A percentile compares a stretch with the other conserved stretches of the same genome.
phyloP scores from a whole-genome alignment of 2,329 filamentous ascomycete species.

The Calonectria pseudoreteaudii region DNA sequence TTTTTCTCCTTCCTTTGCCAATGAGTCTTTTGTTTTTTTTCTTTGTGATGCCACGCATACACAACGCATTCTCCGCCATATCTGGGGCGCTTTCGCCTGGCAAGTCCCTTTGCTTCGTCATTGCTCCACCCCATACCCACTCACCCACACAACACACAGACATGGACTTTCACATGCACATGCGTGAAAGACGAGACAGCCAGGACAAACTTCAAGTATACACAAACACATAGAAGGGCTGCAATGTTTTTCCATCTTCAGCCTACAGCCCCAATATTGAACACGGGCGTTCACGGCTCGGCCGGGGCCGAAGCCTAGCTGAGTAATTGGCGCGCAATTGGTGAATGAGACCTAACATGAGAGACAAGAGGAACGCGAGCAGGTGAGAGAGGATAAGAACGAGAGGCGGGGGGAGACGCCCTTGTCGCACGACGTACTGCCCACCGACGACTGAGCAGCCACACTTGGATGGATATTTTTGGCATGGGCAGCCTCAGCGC shows the following conservation, averaged over 20 bases:
- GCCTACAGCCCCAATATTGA: background rate
- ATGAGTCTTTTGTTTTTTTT: background rate
- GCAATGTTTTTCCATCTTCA: background rate
- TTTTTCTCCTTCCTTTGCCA: background rate
- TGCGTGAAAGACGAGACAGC: background rate
- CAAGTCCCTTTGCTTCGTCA: constrained; percentile 22
- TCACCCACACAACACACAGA: constrained; percentile 13
- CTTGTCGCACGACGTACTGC: constrained; percentile 29
- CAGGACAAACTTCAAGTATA: background rate
- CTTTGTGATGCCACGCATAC: constrained; percentile 1
- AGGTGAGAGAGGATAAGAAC: constrained; percentile 6
- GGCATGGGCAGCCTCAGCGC: constrained; percentile 36
- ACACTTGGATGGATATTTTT: constrained; percentile 41
- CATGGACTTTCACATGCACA: constrained; percentile 26
- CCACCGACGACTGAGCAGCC: constrained; percentile 25
- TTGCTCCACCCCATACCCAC: constrained; percentile 22
- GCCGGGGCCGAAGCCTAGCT: background rate
- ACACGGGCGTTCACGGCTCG: background rate
- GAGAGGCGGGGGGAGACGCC: constrained; percentile 20
- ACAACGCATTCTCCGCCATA: constrained; percentile 21
- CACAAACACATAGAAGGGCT: background rate
- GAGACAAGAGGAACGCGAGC: constrained; percentile 1
- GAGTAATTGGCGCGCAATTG: constrained; percentile 20
- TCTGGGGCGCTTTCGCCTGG: background rate
- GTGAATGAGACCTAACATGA: constrained; percentile 6